Conservation (phyloP, 371 early-diverging fungal species). For the Mucor velutinosus region DNA sequence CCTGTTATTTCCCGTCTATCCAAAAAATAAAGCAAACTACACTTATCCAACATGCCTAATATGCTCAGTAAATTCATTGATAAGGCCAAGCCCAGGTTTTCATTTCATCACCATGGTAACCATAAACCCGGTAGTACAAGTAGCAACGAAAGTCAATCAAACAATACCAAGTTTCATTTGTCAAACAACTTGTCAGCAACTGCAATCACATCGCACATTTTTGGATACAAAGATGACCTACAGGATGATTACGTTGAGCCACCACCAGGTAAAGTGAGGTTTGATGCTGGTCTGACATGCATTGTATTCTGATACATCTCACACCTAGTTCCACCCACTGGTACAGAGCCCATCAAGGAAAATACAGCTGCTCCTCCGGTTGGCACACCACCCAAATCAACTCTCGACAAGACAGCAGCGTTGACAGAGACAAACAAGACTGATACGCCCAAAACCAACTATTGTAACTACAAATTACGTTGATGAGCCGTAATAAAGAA, state of each 20-base stretch:
- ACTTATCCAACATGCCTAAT: constrained; percentile 7
- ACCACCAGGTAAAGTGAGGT: constrained; percentile 13
- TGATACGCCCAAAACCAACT: neutral
- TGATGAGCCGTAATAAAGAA: neutral
- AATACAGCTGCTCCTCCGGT: neutral
- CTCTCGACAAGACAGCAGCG: neutral
- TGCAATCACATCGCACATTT: constrained; percentile 9
- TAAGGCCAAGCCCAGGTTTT: constrained; percentile 26
- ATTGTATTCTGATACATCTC: neutral
- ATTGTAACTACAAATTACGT: neutral
- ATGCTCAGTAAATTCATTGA: constrained; percentile 27
- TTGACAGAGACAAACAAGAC: neutral
- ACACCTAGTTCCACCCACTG: constrained; percentile 21
- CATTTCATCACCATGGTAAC: constrained; percentile 15
- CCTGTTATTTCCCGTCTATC: neutral
- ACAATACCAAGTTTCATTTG: constrained; percentile 11
- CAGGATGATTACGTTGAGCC: constrained; percentile 25
- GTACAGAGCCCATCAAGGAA: constrained; percentile 13
- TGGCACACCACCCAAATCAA: neutral
- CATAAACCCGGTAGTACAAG: neutral
- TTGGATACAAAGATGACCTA: constrained; percentile 23
- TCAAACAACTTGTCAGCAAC: neutral
- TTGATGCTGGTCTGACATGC: neutral
- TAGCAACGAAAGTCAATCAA: constrained; percentile 1
- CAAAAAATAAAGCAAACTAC: neutral